phyloP scores from a whole-genome alignment of 129 eudicot species.

The carrot (Daucus carota) region DNA sequence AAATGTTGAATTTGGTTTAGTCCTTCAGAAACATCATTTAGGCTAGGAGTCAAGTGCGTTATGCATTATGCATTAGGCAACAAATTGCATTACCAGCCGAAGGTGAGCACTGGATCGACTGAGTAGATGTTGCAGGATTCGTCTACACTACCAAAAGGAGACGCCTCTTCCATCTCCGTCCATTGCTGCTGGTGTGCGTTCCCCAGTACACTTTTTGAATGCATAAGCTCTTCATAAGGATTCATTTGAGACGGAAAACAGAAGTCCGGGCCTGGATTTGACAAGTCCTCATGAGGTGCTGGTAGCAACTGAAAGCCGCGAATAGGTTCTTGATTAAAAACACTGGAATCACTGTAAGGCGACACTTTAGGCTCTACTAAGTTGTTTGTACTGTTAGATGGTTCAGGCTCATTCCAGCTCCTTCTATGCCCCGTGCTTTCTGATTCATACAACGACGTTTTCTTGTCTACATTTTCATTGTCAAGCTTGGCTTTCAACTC shows the following conservation, averaged over 20 bases:
- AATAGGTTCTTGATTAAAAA: constrained; percentile 36
- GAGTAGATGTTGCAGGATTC: constrained; percentile 51
- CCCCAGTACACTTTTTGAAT: constrained; percentile 13
- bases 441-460: constrained; percentile 23
- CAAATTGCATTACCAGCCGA: constrained; percentile 35
- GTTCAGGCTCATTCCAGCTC: background rate
- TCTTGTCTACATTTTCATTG: constrained; percentile 26
- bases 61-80: background rate
- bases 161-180: constrained; percentile 27
- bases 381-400: constrained; percentile 15
- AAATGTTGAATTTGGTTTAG: background rate
- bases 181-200: constrained; percentile 29
- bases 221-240: constrained; percentile 19
- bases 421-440: background rate
- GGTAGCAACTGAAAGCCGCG: constrained; percentile 15
- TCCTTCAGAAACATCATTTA: constrained; percentile 2
- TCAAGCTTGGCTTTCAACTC: constrained; percentile 52
- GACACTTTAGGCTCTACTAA: constrained; percentile 19
- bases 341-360: constrained; percentile 41
- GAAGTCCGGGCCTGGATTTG: constrained; percentile 15
- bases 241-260: constrained; percentile 19
- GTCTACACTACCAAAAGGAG: constrained; percentile 27
- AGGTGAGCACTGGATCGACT: constrained; percentile 57
- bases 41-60: background rate
- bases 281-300: constrained; percentile 14